A percentile compares a stretch with the other conserved stretches of the same genome.
Evolutionary conservation across 2,329 filamentous ascomycete species (phyloP).

Genomic region (Hypomyces rosellus): DNA sequence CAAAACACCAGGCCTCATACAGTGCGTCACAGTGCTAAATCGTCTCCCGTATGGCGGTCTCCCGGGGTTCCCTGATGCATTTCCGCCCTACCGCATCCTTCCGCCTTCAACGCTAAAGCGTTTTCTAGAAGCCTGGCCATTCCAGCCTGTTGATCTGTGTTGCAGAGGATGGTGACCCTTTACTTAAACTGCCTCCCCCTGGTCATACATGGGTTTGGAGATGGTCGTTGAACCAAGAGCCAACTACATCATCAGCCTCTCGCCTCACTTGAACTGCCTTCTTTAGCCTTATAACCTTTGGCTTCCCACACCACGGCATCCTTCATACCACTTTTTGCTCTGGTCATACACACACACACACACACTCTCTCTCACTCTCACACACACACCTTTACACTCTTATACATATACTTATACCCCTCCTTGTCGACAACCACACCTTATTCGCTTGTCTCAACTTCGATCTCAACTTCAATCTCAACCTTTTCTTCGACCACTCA

Average conservation of each 20-base stretch:
- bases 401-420: too few relatives aligned
- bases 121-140: constrained; percentile 10
- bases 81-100: constrained; percentile 9
- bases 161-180: not conserved
- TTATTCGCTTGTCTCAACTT: not conserved
- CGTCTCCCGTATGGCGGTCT: not conserved
- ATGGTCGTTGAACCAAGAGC: not conserved
- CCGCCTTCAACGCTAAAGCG: constrained; percentile 4
- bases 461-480: too few relatives aligned
- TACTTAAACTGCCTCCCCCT: not conserved
- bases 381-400: too few relatives aligned
- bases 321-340: too few relatives aligned
- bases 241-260: not conserved
- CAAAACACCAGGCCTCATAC: not conserved
- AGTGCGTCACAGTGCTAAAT: not conserved
- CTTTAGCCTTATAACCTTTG: not conserved
- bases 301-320: not conserved
- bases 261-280: not conserved
- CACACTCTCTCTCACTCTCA: not conserved
- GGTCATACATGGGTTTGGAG: not conserved
- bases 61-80: not conserved
- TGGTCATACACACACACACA: not conserved
- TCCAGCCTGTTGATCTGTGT: not conserved
- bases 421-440: too few relatives aligned
- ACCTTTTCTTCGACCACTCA: too few relatives aligned